phyloP scores from a whole-genome alignment of 148 eudicot species.

The Diospyros kaki region DNA sequence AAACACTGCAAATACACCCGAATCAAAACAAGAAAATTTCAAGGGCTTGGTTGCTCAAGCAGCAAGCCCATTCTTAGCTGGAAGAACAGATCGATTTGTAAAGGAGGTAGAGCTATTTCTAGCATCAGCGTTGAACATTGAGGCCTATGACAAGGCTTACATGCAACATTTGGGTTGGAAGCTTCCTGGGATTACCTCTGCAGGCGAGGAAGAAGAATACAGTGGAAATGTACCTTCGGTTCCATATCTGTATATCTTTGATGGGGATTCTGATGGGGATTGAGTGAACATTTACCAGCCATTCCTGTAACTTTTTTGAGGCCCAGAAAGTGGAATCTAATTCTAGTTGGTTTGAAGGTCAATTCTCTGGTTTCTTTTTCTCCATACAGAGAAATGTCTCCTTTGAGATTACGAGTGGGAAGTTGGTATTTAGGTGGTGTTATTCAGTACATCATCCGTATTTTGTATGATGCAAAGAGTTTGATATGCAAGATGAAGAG shows the following conservation, averaged over 20 bases:
- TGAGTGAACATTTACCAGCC: slow-evolving; percentile 16
- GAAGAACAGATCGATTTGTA: slow-evolving; percentile 66
- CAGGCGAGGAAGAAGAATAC: slow-evolving; percentile 26
- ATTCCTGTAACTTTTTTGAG: neutral
- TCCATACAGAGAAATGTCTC: no score
- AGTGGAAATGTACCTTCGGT: slow-evolving; percentile 20
- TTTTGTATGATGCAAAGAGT: no score
- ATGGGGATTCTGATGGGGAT: slow-evolving; percentile 50
- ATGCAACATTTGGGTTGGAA: slow-evolving; percentile 57
- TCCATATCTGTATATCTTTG: slow-evolving; percentile 45
- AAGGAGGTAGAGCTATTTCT: slow-evolving; percentile 68
- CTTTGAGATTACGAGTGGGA: no score
- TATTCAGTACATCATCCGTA: no score
- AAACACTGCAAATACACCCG: slow-evolving; percentile 27
- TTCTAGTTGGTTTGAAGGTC: no score
- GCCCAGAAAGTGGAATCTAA: no score
- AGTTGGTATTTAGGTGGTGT: no score
- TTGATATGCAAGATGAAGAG: no score
- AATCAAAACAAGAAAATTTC: slow-evolving; percentile 47
- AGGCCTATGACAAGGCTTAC: slow-evolving; percentile 70
- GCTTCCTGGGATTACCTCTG: slow-evolving; percentile 29
- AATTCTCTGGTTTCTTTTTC: no score
- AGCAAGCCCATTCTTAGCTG: slow-evolving; percentile 61
- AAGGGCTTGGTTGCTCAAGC: slow-evolving; percentile 48
- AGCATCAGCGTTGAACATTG: slow-evolving; percentile 65